Conservation (phyloP, 208 protist species). For the Spongospora subterranea region DNA sequence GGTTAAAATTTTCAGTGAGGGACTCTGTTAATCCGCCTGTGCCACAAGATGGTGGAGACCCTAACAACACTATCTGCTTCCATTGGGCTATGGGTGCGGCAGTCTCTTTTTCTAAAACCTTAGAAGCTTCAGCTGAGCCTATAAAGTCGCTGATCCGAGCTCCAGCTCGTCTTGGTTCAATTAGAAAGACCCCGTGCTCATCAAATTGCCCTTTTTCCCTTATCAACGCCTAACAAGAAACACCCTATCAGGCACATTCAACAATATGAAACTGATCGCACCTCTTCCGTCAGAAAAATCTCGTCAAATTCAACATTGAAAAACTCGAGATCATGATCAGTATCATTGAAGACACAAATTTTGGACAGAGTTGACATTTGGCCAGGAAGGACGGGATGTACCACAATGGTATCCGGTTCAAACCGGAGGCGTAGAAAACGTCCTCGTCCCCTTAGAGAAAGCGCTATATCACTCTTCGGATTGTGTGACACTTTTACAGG, state of each 20-base stretch:
- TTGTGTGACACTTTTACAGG: background rate
- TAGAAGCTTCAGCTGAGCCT: constrained; percentile 71
- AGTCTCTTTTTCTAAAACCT: constrained; percentile 68
- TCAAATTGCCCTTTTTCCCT: constrained; percentile 68
- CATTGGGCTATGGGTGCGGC: background rate
- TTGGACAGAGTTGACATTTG: constrained; percentile 72
- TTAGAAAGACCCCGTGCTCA: constrained; percentile 74
- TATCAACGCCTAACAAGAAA: no score
- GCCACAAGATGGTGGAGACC: background rate
- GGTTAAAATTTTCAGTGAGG: background rate
- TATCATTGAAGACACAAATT: constrained; percentile 75
- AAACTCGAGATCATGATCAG: constrained; percentile 82
- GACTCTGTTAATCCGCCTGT: background rate
- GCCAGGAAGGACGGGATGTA: constrained; percentile 81
- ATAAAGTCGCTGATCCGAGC: constrained; percentile 78
- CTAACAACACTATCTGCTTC: background rate
- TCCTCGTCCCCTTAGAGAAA: constrained; percentile 8
- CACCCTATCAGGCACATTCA: no score
- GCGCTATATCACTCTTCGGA: background rate
- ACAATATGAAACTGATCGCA: no score
- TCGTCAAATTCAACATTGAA: constrained; percentile 83
- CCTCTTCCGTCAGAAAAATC: constrained; percentile 76
- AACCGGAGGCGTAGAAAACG: constrained; percentile 48
- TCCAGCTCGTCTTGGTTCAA: constrained; percentile 77
- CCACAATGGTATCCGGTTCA: constrained; percentile 73